phyloP scores from a whole-genome alignment of 1,284 basidiomycete genomes.

The Cutaneotrichosporon dermatis region DNA sequence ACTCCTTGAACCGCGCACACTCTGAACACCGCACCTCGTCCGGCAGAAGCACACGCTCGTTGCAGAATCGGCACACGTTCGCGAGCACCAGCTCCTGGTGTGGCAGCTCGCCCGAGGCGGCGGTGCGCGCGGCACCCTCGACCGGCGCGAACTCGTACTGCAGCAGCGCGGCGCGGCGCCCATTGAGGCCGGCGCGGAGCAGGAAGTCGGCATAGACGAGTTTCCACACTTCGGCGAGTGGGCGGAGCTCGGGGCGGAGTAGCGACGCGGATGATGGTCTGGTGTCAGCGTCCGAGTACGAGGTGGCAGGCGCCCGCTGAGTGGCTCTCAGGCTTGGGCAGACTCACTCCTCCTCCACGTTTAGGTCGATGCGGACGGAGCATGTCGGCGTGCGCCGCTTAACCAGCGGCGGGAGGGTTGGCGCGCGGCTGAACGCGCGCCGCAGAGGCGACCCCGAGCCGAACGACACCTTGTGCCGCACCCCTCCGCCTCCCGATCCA shows the following conservation, averaged over 20 bases:
- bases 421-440: conserved; percentile 9
- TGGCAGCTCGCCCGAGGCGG: conserved; percentile 14
- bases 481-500: neutral
- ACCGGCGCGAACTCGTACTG: conserved; percentile 53
- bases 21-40: conserved; percentile 1
- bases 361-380: conserved; percentile 26
- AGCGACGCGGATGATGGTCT: conserved; percentile 25
- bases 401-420: neutral
- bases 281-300: too few relatives aligned
- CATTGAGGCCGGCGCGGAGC: conserved; percentile 63
- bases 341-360: conserved; percentile 27
- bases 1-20: neutral
- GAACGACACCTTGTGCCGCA: conserved; percentile 25
- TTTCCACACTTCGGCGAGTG: conserved; percentile 36
- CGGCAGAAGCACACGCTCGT: conserved; percentile 5
- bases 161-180: conserved; percentile 65
- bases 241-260: conserved; percentile 24
- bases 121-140: conserved; percentile 1
- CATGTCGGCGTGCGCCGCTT: conserved; percentile 19
- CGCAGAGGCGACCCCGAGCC: conserved; percentile 27
- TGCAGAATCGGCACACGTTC: conserved; percentile 16
- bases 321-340: too few relatives aligned
- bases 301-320: too few relatives aligned
- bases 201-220: conserved; percentile 68
- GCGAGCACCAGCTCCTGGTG: conserved; percentile 8